Base-by-base conservation (phyloP, 495 filamentous ascomycete species). In the Letharia columbiana region DNA sequence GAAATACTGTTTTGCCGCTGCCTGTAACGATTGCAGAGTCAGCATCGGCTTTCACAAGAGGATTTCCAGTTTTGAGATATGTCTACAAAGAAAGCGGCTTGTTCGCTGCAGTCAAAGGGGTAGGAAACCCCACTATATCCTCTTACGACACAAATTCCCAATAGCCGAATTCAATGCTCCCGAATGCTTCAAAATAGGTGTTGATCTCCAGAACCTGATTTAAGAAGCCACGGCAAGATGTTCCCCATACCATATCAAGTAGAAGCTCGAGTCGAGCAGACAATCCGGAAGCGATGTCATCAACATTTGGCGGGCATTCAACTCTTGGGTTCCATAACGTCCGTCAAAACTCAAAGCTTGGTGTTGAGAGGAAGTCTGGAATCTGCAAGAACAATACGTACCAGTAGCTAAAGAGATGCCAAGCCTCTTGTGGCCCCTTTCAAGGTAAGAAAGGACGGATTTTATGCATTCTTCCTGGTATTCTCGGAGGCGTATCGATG, bases 381-480 rank as follows among this genome's bases (percentile, higher is more conserved):
- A 4, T 10, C 1, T 1, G 15, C 4, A 57, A 37, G 13, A 4
- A 17, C 18, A 8, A 12, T 10, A 37, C 54, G 7, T 37, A 20
- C 54, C 94, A 8, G 94, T 98, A 13, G 94, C 94, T 57, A 99
- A 73, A 0, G 94, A 98, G 8, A 99, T 81, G 0, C 91, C 95
- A 11, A 98, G 76, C 13, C 94, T 84, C 67, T 87, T 89, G 70
- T 93, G 85, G 5, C 94, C 95, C 37, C 85, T 73, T 9, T 84
- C 74, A 4, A 98, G 71, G 63, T 91, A 82, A 3, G 79, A 74
- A 18, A 98, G 76, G 13, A 99, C 89, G 1, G 92, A 84, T 70
- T 92, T 86, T 64, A 99, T 96, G 73, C 91, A 91, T 79, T 92
- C 90, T 78, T 93, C 89, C 71, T 93, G 90, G 70, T 93, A 92